Evolutionary conservation across 2,329 filamentous ascomycete species (phyloP).

Genomic region (Thyridium curvatum): DNA sequence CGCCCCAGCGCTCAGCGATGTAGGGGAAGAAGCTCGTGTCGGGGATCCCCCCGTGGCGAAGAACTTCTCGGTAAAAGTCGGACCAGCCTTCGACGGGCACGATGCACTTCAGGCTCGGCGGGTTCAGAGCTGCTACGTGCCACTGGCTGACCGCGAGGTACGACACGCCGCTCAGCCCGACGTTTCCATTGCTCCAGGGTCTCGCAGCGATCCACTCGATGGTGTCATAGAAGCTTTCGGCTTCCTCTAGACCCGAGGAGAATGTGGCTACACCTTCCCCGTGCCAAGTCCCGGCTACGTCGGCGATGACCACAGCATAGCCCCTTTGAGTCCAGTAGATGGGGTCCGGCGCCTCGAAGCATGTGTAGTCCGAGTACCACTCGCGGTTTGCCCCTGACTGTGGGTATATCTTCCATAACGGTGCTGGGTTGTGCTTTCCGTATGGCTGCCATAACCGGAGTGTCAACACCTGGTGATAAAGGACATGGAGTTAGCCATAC

Average conservation of each 20-base stretch:
- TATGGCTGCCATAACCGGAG: too few relatives aligned
- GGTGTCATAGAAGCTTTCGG: slow-evolving; percentile 33
- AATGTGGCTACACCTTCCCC: slow-evolving; percentile 32
- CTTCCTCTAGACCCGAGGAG: slow-evolving; percentile 29
- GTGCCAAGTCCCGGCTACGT: slow-evolving; percentile 33
- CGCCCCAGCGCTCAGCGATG: too few relatives aligned
- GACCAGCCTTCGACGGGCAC: slow-evolving; percentile 38
- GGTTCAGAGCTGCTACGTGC: slow-evolving; percentile 30
- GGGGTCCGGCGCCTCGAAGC: slow-evolving; percentile 46
- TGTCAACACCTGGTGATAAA: too few relatives aligned
- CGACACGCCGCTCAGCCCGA: slow-evolving; percentile 31
- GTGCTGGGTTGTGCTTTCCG: too few relatives aligned
- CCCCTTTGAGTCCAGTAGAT: slow-evolving; percentile 42
- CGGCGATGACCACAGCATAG: slow-evolving; percentile 41
- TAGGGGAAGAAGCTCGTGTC: too few relatives aligned
- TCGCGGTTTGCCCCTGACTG: too few relatives aligned
- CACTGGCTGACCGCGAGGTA: slow-evolving; percentile 34
- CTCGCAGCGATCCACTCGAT: slow-evolving; percentile 34
- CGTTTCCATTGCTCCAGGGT: slow-evolving; percentile 30
- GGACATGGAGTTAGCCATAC: too few relatives aligned
- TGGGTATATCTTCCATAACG: too few relatives aligned
- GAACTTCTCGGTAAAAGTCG: slow-evolving; percentile 42
- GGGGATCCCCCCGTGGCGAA: slow-evolving; percentile 40
- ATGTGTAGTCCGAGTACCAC: too few relatives aligned
- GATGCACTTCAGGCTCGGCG: slow-evolving; percentile 31